Evolutionary conservation across 2,329 filamentous ascomycete species (phyloP), one percentile per base, ranked within the genome.

Genomic region (Pochonia chlamydosporia): DNA sequence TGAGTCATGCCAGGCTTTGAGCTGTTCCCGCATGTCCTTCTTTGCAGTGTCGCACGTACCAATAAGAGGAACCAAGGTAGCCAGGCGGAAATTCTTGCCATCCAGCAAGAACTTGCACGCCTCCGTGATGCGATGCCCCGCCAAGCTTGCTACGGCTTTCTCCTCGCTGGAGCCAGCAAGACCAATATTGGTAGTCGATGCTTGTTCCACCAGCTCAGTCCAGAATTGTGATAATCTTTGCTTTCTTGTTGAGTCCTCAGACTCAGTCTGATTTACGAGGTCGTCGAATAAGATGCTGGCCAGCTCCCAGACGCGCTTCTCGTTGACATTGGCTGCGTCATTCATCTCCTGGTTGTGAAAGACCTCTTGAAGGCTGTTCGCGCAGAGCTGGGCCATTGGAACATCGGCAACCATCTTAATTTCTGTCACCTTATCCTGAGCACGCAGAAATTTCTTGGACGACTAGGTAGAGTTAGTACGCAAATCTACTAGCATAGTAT

Each of bases 201-300:
- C 72, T 20, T 75, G 70, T 59, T 79, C 83, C 55, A 92, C 78
- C 66, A 91, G 67, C 20, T 76, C 74, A 45, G 81, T 75, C 75
- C 86, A 82, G 47, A 85, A 83, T 21, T 74, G 70, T 1, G 82
- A 81, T n/a, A 96, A 72, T 46, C 75, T 80, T 48, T 83, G 79
- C 54, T 86, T 76, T 30, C 81, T 76, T 18, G 69, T 40, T 36
- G 63, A 60, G 30, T 71, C 63, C 5, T 63, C 57, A 1, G 65
- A 59, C 10, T 70, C 56, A 1, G 74, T 69, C 3, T 65, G 49
- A 3, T 71, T 66, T 25, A 76, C 61, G 14, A 81, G 52, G n/a
- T 82, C 74, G 54, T 96, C 90, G 59, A 96, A 99, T 3, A 99
- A 76, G 31, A 96, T 84, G 48, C 87, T 87, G 1, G 89, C 85